Base-by-base conservation (phyloP, 2,329 filamentous ascomycete genomes). In the Stagonosporopsis rhizophila region DNA sequence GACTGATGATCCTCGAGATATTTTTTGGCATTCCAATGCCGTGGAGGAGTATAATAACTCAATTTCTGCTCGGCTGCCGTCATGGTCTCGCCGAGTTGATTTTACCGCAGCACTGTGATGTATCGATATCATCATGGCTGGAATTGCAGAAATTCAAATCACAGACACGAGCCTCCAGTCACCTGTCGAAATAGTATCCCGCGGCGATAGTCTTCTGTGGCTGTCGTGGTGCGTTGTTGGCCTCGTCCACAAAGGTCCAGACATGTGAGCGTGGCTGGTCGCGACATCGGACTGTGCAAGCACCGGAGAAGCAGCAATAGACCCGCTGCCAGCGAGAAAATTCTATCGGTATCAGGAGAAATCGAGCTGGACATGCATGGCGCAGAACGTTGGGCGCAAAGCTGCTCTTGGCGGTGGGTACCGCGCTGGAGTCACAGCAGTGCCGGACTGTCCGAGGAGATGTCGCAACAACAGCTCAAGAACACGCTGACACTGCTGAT, bases 261-360 rank as follows among this genome's bases (percentile, higher is more conserved):
- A 23, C 60, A 56, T 56, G 46, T 58, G 52, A 58, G 34, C 20
- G 52, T 61, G 50, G 44, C 20, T 25, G 30, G 17, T 41, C 28
- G 62, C 61, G 60, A 59, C 41, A 56, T 63, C 56, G 62, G 60
- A 54, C 44, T 22, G n/a, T n/a, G 19, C 25, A 7, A 38, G 32
- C 28, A 32, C 51, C 60, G 60, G 60, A 62, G 60, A 62, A 54
- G 52, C 39, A 42, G 12, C 15, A 49, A 17, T 15, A 39, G 20
- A 34, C 12, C 12, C 38, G 3, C 30, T 39, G 23, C 9, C 12
- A 30, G n/a, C 11, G 23, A 27, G 23, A 19, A 44, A 8, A 28
- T 4, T 34, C 19, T 17, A 32, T 47, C 23, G 12, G 11, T 32
- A 19, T 37, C 37, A 38, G 25, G 37, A 32, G 30, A 46, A 5